Evolutionary conservation across 2,329 filamentous ascomycete species (phyloP).

Genomic region (Xylaria sp.): DNA sequence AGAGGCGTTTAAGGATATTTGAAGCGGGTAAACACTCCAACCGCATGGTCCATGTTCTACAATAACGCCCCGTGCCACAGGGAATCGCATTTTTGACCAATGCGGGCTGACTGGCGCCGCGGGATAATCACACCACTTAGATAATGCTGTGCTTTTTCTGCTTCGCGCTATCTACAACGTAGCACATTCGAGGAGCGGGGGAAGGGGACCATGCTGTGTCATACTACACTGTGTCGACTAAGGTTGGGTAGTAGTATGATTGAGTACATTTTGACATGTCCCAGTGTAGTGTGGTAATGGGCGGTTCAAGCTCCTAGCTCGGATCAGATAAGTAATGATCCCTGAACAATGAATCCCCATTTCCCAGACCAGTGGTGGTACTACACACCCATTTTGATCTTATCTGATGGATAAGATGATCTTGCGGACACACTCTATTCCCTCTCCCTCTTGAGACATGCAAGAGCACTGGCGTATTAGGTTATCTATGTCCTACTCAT

Average conservation of each 20-base stretch:
- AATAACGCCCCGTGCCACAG: neutral
- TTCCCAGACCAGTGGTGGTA: constrained; percentile 11
- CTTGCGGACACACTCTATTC: constrained; percentile 7
- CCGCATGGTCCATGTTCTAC: neutral
- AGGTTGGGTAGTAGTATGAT: neutral
- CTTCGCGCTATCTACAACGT: constrained; percentile 16
- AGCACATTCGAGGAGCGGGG: constrained; percentile 8
- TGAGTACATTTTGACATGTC: neutral
- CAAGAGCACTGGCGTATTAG: constrained; percentile 1
- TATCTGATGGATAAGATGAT: constrained; percentile 42
- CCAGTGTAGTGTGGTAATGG: neutral
- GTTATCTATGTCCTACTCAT: constrained; percentile 9
- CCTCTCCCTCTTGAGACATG: constrained; percentile 5
- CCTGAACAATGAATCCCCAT: constrained; percentile 3
- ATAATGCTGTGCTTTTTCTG: constrained; percentile 6
- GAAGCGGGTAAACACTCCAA: constrained; percentile 5
- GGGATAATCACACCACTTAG: constrained; percentile 18
- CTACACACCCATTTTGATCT: constrained; percentile 28
- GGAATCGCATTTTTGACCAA: constrained; percentile 9
- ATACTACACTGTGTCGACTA: constrained; percentile 1
- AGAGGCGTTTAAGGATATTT: neutral
- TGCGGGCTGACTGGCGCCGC: constrained; percentile 3
- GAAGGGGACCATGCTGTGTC: constrained; percentile 10
- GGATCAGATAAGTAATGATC: constrained; percentile 33
- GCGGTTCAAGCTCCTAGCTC: constrained; percentile 12